Percentiles rank a stretch among this genome's conserved stretches.
These are phyloP conservation scores for Sphagnum magellanicum DNA, from an alignment of 228 moss, liverwort and hornwort species.

Conservation along the genomic window DNA sequence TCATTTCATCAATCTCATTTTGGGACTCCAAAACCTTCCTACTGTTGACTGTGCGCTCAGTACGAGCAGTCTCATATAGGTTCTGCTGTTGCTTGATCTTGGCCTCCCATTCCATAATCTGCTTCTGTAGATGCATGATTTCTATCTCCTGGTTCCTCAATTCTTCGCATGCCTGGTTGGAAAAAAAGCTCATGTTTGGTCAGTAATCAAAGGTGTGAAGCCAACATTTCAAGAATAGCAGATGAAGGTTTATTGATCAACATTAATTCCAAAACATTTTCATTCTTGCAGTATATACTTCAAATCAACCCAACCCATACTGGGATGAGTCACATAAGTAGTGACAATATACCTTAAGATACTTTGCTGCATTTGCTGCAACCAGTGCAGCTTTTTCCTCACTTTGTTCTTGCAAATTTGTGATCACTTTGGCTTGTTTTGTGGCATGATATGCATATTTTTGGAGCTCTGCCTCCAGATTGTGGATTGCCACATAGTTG, in stretches of 20 bases:
- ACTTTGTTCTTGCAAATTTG: constrained; percentile 21
- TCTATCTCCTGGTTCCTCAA: constrained; percentile 38
- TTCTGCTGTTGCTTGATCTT: constrained; percentile 63
- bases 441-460: constrained; percentile 26
- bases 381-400: constrained; percentile 22
- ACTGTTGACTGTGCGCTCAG: constrained; percentile 53
- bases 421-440: constrained; percentile 44
- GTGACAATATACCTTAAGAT: constrained; percentile 25
- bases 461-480: constrained; percentile 50
- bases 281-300: not conserved
- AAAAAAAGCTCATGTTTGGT: not conserved
- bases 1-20: constrained; percentile 60
- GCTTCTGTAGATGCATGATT: constrained; percentile 38
- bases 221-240: not conserved
- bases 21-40: constrained; percentile 49
- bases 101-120: constrained; percentile 30
- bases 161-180: constrained; percentile 39
- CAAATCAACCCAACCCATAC: too few relatives aligned
- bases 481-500: constrained; percentile 47
- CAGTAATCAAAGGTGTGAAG: not conserved
- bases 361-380: constrained; percentile 27
- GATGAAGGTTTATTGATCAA: not conserved
- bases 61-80: constrained; percentile 43
- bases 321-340: not conserved
- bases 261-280: not conserved